These are phyloP conservation scores for Verticillium isaacii DNA, from an alignment of 2,329 filamentous ascomycete genomes.

Conservation along the genomic window DNA sequence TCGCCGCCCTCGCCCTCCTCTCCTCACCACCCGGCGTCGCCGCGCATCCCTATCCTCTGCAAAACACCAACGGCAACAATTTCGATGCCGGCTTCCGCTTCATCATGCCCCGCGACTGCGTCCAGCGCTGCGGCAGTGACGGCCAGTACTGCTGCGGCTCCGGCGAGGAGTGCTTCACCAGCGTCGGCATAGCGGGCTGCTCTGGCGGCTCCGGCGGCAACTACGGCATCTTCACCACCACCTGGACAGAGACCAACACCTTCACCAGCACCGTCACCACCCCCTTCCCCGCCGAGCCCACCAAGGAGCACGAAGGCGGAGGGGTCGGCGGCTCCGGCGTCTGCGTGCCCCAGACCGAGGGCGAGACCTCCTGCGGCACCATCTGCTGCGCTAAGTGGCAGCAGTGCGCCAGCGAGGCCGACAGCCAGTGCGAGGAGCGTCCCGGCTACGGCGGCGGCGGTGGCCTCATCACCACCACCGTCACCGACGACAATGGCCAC, in stretches of 20 bases:
- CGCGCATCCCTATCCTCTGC: conserved; percentile 42
- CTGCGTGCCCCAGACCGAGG: conserved; percentile 45
- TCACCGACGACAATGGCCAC: conserved; percentile 36
- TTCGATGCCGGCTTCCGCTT: conserved; percentile 45
- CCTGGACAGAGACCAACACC: conserved; percentile 57
- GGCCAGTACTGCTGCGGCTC: conserved; percentile 51
- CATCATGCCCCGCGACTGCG: conserved; percentile 45
- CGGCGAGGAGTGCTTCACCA: conserved; percentile 47
- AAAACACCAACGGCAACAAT: conserved; percentile 34
- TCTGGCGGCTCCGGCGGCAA: conserved; percentile 26
- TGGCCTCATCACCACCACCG: conserved; percentile 30
- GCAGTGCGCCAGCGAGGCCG: conserved; percentile 51
- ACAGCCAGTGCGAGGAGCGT: conserved; percentile 52
- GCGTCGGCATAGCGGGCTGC: conserved; percentile 46
- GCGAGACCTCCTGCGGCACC: conserved; percentile 58
- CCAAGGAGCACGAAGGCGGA: conserved; percentile 21
- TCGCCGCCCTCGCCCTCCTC: conserved; percentile 30
- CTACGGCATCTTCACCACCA: conserved; percentile 43
- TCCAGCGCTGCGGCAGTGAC: conserved; percentile 47
- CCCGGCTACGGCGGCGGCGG: conserved; percentile 21
- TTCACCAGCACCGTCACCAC: conserved; percentile 55
- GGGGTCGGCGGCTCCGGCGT: conserved; percentile 20
- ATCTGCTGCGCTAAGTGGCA: conserved; percentile 69
- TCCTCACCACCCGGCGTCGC: conserved; percentile 23
- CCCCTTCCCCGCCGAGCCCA: conserved; percentile 38